These are phyloP conservation scores for Tulasnella calospora DNA, from an alignment of 768 basidiomycete genomes.

Conservation along the genomic window DNA sequence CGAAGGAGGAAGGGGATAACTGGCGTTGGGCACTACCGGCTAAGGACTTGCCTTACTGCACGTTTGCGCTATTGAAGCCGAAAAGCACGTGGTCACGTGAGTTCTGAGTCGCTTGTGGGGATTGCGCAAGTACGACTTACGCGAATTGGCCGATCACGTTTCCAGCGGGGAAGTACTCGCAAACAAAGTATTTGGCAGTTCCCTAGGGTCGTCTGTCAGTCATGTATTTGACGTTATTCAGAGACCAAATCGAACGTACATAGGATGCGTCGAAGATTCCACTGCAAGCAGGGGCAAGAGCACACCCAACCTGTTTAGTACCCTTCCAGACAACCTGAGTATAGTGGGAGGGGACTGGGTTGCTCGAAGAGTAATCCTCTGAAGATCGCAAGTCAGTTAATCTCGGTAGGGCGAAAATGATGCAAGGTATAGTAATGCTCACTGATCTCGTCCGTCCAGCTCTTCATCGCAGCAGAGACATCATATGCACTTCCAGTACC, in stretches of 20 bases:
- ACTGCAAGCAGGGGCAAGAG: slow-evolving; percentile 42
- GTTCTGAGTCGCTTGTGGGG: background rate
- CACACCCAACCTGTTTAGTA: slow-evolving; percentile 57
- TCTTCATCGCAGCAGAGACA: slow-evolving; percentile 49
- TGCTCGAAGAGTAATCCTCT: slow-evolving; percentile 55
- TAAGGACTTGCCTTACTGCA: background rate
- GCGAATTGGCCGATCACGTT: slow-evolving; percentile 59
- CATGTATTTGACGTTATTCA: background rate
- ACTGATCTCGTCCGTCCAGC: slow-evolving; percentile 68
- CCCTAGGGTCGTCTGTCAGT: background rate
- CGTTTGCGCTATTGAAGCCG: background rate
- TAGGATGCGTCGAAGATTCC: slow-evolving; percentile 49
- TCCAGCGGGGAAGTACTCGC: slow-evolving; percentile 62
- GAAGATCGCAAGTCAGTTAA: background rate
- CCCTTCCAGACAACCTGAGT: slow-evolving; percentile 76
- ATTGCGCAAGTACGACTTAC: slow-evolving; percentile 40
- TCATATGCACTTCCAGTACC: slow-evolving; percentile 54
- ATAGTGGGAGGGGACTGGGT: slow-evolving; percentile 61
- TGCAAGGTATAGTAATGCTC: slow-evolving; percentile 35
- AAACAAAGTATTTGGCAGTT: slow-evolving; percentile 55
- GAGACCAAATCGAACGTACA: background rate
- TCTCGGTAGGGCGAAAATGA: background rate
- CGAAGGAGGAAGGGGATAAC: background rate
- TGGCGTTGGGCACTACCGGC: background rate
- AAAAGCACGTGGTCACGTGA: background rate